phyloP scores from a whole-genome alignment of 768 basidiomycete genomes.

The Boletus speciosus region DNA sequence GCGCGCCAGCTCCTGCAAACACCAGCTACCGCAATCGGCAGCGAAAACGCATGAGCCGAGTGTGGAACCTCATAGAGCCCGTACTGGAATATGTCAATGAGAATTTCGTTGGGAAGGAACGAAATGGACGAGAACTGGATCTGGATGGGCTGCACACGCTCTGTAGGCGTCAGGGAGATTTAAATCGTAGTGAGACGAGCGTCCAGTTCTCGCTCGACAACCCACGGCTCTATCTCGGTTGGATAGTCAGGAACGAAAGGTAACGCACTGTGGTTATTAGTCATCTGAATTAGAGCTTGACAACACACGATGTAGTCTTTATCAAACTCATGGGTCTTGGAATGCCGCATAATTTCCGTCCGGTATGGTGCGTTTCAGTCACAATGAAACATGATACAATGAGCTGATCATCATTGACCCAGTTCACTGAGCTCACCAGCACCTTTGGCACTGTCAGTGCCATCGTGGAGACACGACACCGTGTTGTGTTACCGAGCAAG shows the following conservation, averaged over 20 bases:
- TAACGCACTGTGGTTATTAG: neutral
- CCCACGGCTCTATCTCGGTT: neutral
- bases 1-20: constrained; percentile 17
- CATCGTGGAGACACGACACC: neutral
- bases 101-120: constrained; percentile 20
- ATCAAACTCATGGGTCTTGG: neutral
- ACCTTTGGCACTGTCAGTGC: neutral
- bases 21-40: neutral
- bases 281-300: neutral
- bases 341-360: neutral
- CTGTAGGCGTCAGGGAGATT: neutral
- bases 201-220: neutral
- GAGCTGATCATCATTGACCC: too few relatives aligned
- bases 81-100: constrained; percentile 9
- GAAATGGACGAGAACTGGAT: constrained; percentile 19
- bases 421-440: too few relatives aligned
- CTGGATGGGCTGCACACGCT: neutral
- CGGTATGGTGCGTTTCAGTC: neutral
- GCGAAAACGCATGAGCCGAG: neutral
- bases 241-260: neutral
- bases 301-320: neutral
- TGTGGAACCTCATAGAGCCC: constrained; percentile 3
- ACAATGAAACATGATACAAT: too few relatives aligned
- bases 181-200: neutral
- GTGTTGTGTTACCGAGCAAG: neutral